Evolutionary conservation across 306 rosid genomes (phyloP), one percentile per base, ranked within the genome.

Genomic region (Dryas alaskensis): DNA sequence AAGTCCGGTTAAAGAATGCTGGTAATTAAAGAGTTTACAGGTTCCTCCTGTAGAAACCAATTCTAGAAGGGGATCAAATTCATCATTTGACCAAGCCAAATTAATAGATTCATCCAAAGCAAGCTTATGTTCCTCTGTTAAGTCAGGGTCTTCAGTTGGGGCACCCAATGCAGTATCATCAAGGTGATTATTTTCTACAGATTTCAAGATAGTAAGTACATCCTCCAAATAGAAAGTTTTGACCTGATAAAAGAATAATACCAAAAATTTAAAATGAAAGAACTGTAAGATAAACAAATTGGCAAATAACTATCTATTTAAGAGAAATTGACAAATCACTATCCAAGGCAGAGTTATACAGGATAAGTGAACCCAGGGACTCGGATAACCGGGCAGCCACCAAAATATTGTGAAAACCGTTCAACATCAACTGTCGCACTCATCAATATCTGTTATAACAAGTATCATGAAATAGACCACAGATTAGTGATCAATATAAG

Each of bases 291-390:
- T 43, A 51, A 68, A 73, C 49, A 67, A 74, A 53, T 37, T 53
- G 43, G 43, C 79, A 73, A 78, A 53, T 60, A 48, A 51, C 17
- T 2, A 12, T 60, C 42, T 60, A 27, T 60, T n/a, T 31, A 17
- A 10, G 1, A 7, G 3, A 12, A 73, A 48, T 22, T 49, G 52
- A 55, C 81, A 75, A 76, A 55, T 54, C 52, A 81, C 49, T 70
- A 60, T 71, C 51, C 47, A 59, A 69, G 52, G 78, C 64, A 63
- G 73, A 57, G 75, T 69, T 10, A 73, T 91, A 94, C 99, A 76
- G 93, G 96, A 88, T 88, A 77, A 70, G 99, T 94, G 82, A 94
- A 92, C 60, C 99, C 99, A 4, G 99, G 99, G 76, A 94, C 96
- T 52, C 45, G 55, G 77, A 94, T 87, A 59, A 94, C 46, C 49